These are phyloP conservation scores for Penicillium turbatum DNA, from an alignment of 495 filamentous ascomycete genomes.

Conservation along the genomic window DNA sequence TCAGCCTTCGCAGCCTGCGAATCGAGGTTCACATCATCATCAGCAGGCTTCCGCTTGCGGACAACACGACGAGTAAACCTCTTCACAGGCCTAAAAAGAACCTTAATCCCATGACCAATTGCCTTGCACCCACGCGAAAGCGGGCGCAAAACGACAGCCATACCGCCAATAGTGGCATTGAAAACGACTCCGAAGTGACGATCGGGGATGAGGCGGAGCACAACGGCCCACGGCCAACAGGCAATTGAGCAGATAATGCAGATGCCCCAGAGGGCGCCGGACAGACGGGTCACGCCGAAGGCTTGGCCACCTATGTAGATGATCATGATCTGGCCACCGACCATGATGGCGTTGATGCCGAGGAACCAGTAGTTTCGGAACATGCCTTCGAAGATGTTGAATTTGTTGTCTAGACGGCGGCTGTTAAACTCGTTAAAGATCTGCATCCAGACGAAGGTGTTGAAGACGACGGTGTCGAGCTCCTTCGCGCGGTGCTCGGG, in stretches of 20 bases:
- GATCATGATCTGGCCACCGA: conserved; percentile 76
- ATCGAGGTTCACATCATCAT: not conserved
- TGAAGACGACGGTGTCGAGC: conserved; percentile 77
- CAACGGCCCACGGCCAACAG: conserved; percentile 69
- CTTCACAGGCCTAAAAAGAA: conserved; percentile 20
- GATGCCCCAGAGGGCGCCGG: conserved; percentile 68
- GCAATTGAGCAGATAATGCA: conserved; percentile 66
- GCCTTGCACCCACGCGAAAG: conserved; percentile 20
- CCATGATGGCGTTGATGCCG: conserved; percentile 74
- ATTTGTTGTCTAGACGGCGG: conserved; percentile 79
- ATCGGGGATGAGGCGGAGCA: conserved; percentile 66
- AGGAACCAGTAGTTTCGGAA: conserved; percentile 76
- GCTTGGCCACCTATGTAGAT: conserved; percentile 70
- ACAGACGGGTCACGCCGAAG: conserved; percentile 67
- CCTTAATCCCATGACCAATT: conserved; percentile 16
- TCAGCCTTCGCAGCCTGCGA: not conserved
- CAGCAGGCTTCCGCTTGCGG: not conserved
- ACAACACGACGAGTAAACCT: conserved; percentile 22
- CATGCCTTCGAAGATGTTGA: conserved; percentile 87
- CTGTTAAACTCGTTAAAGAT: conserved; percentile 97
- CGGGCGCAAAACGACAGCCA: conserved; percentile 29
- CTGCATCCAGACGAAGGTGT: conserved; percentile 95
- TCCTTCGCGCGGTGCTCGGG: conserved; percentile 33
- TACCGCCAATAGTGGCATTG: conserved; percentile 23
- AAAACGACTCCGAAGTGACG: conserved; percentile 46